phyloP scores from a whole-genome alignment of 1,284 basidiomycete species.

The Abortiporus biennis region DNA sequence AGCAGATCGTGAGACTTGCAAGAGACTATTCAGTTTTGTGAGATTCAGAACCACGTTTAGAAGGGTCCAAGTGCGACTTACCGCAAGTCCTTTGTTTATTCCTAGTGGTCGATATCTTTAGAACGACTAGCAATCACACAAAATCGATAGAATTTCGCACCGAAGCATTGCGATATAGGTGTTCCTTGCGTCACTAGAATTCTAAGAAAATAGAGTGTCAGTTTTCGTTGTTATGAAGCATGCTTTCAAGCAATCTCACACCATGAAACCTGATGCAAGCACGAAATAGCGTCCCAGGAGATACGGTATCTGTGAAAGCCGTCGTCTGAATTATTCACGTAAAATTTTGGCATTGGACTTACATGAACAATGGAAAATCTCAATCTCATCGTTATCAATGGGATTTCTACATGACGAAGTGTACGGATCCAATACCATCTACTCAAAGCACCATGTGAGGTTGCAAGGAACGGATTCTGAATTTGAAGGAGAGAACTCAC shows the following conservation, averaged over 20 bases:
- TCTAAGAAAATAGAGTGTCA: background rate
- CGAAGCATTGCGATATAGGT: background rate
- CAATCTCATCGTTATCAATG: background rate
- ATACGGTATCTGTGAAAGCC: background rate
- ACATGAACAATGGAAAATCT: background rate
- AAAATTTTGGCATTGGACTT: background rate
- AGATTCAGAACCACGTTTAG: background rate
- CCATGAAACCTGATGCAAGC: background rate
- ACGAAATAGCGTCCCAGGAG: background rate
- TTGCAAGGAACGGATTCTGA: too few species aligned
- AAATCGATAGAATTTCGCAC: background rate
- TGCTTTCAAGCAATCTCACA: background rate
- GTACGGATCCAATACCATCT: background rate
- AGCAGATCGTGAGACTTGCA: background rate
- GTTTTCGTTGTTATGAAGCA: background rate
- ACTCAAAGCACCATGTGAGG: background rate
- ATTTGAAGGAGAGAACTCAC: background rate
- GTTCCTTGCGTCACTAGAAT: background rate
- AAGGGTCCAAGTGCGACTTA: background rate
- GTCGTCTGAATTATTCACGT: background rate
- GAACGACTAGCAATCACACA: too few species aligned
- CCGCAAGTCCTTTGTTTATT: background rate
- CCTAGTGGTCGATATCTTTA: background rate
- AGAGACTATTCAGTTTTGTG: too few species aligned
- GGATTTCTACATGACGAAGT: background rate